Conservation (phyloP, 2,329 filamentous ascomycete genomes). For the Aspergillus sp. region DNA sequence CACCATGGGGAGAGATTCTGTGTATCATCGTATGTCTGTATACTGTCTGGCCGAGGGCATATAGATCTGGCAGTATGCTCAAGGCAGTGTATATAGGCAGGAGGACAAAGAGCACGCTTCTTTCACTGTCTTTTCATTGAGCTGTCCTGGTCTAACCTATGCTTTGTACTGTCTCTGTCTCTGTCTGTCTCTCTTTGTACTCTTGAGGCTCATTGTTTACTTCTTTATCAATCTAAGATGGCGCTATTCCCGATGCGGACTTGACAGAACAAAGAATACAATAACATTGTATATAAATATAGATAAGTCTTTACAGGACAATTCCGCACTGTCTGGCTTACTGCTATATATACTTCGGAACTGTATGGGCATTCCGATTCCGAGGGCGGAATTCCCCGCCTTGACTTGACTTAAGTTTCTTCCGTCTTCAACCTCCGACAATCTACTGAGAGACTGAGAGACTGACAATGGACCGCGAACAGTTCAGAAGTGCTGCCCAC, state of each 20-base stretch:
- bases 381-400: too few species aligned
- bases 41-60: background rate
- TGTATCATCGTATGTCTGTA: background rate
- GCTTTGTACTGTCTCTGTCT: too few species aligned
- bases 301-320: too few species aligned
- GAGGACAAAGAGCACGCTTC: background rate
- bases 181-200: background rate
- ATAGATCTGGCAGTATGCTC: background rate
- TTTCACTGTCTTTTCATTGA: too few species aligned
- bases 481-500: constrained; percentile 70
- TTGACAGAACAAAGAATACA: background rate
- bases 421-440: background rate
- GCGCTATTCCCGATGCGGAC: too few species aligned
- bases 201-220: background rate
- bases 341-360: too few species aligned
- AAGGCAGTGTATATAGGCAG: background rate
- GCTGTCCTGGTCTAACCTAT: too few species aligned
- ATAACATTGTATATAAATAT: too few species aligned
- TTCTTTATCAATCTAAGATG: background rate
- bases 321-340: too few species aligned
- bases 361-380: too few species aligned
- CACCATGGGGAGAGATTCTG: background rate
- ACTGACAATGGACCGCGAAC: constrained; percentile 61
- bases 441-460: too few species aligned
- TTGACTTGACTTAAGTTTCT: too few species aligned